Base-by-base conservation (phyloP, 2,329 filamentous ascomycete genomes). In the Cryphonectria nitschkei region DNA sequence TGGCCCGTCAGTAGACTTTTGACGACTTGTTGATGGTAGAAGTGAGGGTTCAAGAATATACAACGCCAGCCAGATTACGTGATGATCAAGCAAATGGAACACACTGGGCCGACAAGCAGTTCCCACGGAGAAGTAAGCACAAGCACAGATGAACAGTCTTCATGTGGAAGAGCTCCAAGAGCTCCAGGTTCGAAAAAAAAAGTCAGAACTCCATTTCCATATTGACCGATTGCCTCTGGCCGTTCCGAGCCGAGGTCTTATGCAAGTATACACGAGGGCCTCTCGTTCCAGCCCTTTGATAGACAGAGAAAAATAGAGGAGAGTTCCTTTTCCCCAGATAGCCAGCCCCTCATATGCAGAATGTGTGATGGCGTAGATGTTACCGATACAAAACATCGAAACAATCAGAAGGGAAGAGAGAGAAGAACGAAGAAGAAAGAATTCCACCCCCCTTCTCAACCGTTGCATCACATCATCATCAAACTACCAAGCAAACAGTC, bases 161-260 rank as follows among this genome's bases (percentile, higher is more conserved):
- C 16, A 39, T 8, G 39, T 19, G 22, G 34, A 50, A 52, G 16
- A 26, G 29, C 6, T 9, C 9, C 37, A 39, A 39, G 8, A 39
- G 9, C 37, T 50, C 29, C 43, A 50, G 7, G 26, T 29, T 29
- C 29, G 19, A 13, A 26, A 32, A 13, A 13, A 32, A 50, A 68
- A 50, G 8, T 43, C 41, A 68, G 19, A 68, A 62, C 66, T 68
- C 60, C 67, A 26, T 63, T 54, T 56, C 60, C 58, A 5, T 46
- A 56, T 63, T 68, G 26, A 65, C 63, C 60, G 34, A 50, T 50
- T 68, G 60, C 67, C 67, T 56, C 32, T 34, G 32, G 34, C 60
- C 39, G 34, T 64, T 64, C 29, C 16, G 16, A 52, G 67, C 67
- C 61, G 34, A 56, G 67, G 67, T 68, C 58, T 50, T 64, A 62